Base-by-base conservation (phyloP, 306 rosid species). In the Alnus glutinosa region DNA sequence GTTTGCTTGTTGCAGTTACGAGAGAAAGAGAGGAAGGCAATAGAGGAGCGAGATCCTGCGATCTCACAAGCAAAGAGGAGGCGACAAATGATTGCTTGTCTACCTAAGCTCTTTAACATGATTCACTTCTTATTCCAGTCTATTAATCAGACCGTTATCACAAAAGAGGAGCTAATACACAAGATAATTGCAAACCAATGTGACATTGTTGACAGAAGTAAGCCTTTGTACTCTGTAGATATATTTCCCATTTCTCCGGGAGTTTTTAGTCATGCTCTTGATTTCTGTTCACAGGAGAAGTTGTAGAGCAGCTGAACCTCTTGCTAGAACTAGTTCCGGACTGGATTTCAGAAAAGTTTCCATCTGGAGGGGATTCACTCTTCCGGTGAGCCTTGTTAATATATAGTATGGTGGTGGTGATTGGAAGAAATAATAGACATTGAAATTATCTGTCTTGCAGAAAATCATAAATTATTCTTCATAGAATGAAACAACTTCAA, bases 41-140 rank as follows among this genome's bases (percentile, higher is more conserved):
- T 78, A 80, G 97, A 95, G 83, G 98, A 89, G 79, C 87, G 79
- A 76, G 79, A 82, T 80, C 98, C 98, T 19, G 91, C 88, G 16
- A 86, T 93, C 77, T 80, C 93, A 55, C 88, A 78, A 83, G 98
- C 97, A 49, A 95, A 89, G 89, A 88, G 87, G 76, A 87, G 98
- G 61, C 80, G 48, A 78, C 85, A 89, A 47, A 83, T 84, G 88
- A 89, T 90, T 36, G 88, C 92, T 59, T 63, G 81, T 47, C 89
- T 92, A 76, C 98, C 98, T 57, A 91, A 89, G 82, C 88, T 95
- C 86, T 95, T 92, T 79, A 83, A 91, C 86, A 90, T 83, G 88
- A 89, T 95, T 78, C 85, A 79, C 71, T 75, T 87, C 78, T 83
- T 95, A 69, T 77, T 82, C 81, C 96, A 85, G 78, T 84, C 92